phyloP scores from a whole-genome alignment of 495 filamentous ascomycete species.

The Neurospora sp. region DNA sequence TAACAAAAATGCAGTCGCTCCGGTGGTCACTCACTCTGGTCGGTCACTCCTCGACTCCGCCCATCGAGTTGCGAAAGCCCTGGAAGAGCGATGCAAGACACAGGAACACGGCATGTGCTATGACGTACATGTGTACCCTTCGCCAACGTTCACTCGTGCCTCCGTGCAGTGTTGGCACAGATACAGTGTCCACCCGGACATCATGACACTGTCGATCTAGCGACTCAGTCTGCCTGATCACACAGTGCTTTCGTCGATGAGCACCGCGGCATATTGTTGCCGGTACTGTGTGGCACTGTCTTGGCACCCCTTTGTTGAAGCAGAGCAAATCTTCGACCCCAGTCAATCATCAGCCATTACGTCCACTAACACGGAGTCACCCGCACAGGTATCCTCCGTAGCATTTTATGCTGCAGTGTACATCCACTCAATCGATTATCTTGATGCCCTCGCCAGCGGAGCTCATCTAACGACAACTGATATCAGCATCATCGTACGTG shows the following conservation, averaged over 20 bases:
- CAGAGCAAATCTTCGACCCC: not conserved
- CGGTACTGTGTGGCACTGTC: not conserved
- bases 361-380: not conserved
- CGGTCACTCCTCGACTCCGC: not conserved
- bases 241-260: not conserved
- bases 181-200: not conserved
- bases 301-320: not conserved
- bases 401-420: not conserved
- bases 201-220: not conserved
- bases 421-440: not conserved
- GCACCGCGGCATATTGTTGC: not conserved
- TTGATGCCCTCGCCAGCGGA: not conserved
- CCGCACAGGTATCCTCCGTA: not conserved
- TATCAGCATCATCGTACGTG: not conserved
- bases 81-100: not conserved
- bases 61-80: not conserved
- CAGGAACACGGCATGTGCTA: not conserved
- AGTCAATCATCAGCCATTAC: not conserved
- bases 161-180: not conserved
- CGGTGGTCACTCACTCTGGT: not conserved
- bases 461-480: not conserved
- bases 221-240: not conserved
- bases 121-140: not conserved
- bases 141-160: not conserved
- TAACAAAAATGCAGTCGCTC: not conserved